These are phyloP conservation scores for Reutealis trisperma DNA, from an alignment of 345 rosid genomes.

Conservation along the genomic window DNA sequence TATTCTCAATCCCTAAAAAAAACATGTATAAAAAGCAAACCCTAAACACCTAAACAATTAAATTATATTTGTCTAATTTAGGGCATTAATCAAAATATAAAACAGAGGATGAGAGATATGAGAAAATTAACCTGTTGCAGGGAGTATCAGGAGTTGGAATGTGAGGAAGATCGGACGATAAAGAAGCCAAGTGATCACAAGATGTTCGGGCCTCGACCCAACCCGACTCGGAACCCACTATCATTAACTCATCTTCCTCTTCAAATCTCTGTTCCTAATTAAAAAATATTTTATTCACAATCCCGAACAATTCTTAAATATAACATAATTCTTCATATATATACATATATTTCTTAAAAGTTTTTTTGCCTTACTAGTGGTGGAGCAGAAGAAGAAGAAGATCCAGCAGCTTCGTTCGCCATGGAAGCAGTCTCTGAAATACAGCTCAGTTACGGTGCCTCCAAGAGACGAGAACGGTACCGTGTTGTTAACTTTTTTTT, in stretches of 20 bases:
- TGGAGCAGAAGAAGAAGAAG: constrained; percentile 12
- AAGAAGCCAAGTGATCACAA: constrained; percentile 74
- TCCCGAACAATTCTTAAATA: neutral
- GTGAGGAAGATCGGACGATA: constrained; percentile 59
- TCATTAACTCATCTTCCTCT: constrained; percentile 36
- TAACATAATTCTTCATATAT: neutral
- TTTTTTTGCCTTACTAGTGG: constrained; percentile 8
- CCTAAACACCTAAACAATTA: neutral
- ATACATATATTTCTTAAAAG: no score
- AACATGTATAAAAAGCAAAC: no score
- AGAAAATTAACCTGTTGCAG: constrained; percentile 55
- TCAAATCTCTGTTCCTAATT: constrained; percentile 36
- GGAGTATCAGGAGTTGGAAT: constrained; percentile 70
- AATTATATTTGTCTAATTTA: neutral
- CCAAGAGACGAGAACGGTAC: neutral
- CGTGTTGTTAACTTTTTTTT: neutral
- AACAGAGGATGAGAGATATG: neutral
- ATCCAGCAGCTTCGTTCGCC: constrained; percentile 15
- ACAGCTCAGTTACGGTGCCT: neutral
- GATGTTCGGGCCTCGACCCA: constrained; percentile 86
- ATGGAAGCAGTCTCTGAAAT: neutral
- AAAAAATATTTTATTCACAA: neutral
- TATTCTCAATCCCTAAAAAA: no score
- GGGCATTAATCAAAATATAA: neutral
- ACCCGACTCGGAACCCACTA: constrained; percentile 70